Base-by-base conservation (phyloP, 169 alveolate species). In the Plasmodium berghei region DNA sequence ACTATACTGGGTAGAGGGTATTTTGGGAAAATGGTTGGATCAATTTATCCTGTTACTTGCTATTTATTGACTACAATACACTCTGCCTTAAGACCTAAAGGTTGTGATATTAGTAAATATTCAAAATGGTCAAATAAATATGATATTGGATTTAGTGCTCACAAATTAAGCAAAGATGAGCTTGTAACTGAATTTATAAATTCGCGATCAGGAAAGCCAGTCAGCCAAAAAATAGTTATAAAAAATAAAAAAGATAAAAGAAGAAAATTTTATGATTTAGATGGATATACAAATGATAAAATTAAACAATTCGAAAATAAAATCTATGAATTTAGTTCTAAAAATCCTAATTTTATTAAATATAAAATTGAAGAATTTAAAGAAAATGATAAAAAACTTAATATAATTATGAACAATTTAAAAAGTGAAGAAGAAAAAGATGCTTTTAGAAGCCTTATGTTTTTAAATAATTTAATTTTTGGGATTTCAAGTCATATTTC, bases 51-150 rank as follows among this genome's bases (percentile, higher is more conserved):
- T 40, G 66, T 83, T 52, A 22, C 73, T 5, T 83, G 90, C 62
- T 83, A 83, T 48, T 42, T 83, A 20, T 56, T 83, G 62, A 83
- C 67, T 40, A 83, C 72, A 26, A 55, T 83, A n/a, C 90, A 83
- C 49, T 45, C 55, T 24, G 85, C 67, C 0, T 26, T 83, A 18
- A 70, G 56, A 12, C 90, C 90, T 6, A 83, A 67, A 69, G 90
- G 90, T 5, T 83, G 90, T 62, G 45, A 46, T 56, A 28, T 83
- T 12, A 83, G 48, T 56, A 56, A 72, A 49, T 83, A 69, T 58
- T 67, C 90, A 22, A 83, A 83, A 83, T 83, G 90, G 90, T 56
- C 63, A 5, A 83, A 70, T 63, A 83, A 83, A 61, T 42, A 52
- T 16, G 83, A 69, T 69, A 83, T 83, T 18, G 90, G 90, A 16